These are phyloP conservation scores for Hexamita inflata DNA, from an alignment of 208 protist species.

Conservation along the genomic window DNA sequence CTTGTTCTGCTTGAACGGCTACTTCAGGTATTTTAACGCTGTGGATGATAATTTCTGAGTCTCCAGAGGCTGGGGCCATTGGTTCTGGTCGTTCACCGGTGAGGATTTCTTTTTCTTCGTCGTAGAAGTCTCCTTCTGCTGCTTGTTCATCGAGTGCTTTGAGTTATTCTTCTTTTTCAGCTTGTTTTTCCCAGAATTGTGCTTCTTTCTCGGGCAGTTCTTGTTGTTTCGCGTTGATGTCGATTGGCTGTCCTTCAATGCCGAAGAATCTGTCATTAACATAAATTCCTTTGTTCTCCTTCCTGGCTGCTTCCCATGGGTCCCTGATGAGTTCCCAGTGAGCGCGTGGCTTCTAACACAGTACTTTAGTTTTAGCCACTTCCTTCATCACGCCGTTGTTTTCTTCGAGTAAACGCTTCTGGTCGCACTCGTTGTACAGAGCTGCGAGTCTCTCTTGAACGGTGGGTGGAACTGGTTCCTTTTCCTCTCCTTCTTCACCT, in stretches of 20 bases:
- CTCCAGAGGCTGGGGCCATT: background rate
- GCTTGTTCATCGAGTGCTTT: background rate
- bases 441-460: conserved; percentile 2
- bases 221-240: background rate
- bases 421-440: background rate
- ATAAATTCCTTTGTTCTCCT: conserved; percentile 16
- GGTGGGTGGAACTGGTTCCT: background rate
- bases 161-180: conserved; percentile 1
- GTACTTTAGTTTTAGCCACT: background rate
- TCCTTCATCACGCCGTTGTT: background rate
- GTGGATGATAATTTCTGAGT: conserved; percentile 17
- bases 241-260: background rate
- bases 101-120: conserved; percentile 15
- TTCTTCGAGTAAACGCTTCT: conserved; percentile 13
- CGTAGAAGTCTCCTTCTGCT: conserved; percentile 8
- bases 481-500: conserved; percentile 21
- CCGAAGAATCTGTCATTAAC: background rate
- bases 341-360: background rate
- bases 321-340: background rate
- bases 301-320: background rate
- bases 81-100: background rate
- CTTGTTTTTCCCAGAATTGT: conserved; percentile 17
- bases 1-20: background rate
- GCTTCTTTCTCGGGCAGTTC: conserved; percentile 6
- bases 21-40: no score